Conservation (phyloP, 164 flowering plant genomes). For the Vitis cinerea region DNA sequence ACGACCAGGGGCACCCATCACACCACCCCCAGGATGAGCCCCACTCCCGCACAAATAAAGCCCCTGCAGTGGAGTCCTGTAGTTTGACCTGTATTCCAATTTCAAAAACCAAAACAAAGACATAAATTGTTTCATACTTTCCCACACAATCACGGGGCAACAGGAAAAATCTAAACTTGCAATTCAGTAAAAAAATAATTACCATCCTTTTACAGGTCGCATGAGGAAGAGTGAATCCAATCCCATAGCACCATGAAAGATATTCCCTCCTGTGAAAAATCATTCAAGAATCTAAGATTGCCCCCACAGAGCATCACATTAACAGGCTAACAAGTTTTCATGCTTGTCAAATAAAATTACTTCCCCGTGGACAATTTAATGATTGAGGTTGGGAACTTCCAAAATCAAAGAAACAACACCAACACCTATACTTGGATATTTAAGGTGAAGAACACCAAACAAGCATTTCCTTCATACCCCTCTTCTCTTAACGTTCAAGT, state of each 20-base stretch:
- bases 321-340: no score
- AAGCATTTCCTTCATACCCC: no score
- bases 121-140: no score
- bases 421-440: no score
- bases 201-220: conserved; percentile 99
- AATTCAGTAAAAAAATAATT: conserved; percentile 9
- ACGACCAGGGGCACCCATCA: conserved; percentile 97
- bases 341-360: no score
- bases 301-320: neutral
- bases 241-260: conserved; percentile 97
- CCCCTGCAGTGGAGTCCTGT: conserved; percentile 75
- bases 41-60: conserved; percentile 93
- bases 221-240: conserved; percentile 90
- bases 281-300: neutral
- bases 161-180: no score
- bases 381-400: no score
- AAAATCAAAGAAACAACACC: no score
- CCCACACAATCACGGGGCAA: neutral
- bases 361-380: no score
- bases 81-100: conserved; percentile 64
- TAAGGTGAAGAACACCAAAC: no score
- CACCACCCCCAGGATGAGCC: conserved; percentile 96
- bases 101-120: neutral
- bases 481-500: no score
- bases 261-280: conserved; percentile 74